A percentile compares a stretch with the other conserved stretches of the same genome.
Conservation (phyloP, 805 yeast genomes). For the Candida montana region DNA sequence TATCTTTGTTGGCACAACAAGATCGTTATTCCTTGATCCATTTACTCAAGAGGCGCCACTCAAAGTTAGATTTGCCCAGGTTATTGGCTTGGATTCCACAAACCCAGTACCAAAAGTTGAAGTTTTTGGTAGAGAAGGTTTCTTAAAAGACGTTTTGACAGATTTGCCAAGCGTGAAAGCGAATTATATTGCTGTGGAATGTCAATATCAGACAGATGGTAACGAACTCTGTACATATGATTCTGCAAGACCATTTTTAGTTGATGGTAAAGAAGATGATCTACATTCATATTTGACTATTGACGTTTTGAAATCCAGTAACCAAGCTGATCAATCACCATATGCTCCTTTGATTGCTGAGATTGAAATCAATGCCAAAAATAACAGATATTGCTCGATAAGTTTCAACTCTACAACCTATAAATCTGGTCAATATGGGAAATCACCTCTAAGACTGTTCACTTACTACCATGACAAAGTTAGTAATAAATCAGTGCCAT, state of each 20-base stretch:
- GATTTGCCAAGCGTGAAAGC: constrained; percentile 63
- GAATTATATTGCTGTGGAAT: constrained; percentile 25
- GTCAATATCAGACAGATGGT: constrained; percentile 39
- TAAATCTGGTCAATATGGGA: constrained; percentile 26
- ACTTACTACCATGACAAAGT: constrained; percentile 40
- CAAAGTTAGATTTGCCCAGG: constrained; percentile 67
- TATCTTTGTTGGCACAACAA: constrained; percentile 33
- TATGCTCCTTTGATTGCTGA: constrained; percentile 67
- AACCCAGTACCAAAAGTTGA: constrained; percentile 32
- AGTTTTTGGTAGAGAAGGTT: constrained; percentile 48
- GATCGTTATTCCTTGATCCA: constrained; percentile 43
- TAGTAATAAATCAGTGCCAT: constrained; percentile 5
- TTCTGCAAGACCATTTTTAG: constrained; percentile 43
- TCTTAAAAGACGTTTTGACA: constrained; percentile 39
- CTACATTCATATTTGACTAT: constrained; percentile 43
- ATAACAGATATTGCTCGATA: constrained; percentile 61
- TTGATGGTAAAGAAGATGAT: constrained; percentile 32
- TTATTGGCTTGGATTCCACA: constrained; percentile 39
- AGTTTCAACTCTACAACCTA: constrained; percentile 49
- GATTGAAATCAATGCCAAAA: constrained; percentile 48
- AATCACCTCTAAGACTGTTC: constrained; percentile 62
- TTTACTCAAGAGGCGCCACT: constrained; percentile 59
- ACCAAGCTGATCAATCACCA: constrained; percentile 38
- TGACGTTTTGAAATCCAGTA: constrained; percentile 45
- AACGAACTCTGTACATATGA: constrained; percentile 48